phyloP scores from a whole-genome alignment of 2,329 filamentous ascomycete species.

The Ophiostoma sp. region DNA sequence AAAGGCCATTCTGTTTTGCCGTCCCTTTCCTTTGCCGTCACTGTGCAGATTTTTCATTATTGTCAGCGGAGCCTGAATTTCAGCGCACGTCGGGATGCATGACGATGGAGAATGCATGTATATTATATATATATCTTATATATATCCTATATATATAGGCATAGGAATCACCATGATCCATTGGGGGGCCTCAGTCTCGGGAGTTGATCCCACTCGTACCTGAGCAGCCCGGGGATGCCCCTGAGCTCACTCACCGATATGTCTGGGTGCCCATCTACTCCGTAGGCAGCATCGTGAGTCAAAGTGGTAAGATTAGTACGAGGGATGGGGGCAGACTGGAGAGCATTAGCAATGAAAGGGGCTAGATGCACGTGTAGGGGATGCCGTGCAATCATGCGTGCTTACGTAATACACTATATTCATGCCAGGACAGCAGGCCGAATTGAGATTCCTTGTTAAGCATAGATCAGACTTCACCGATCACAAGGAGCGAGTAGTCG shows the following conservation, averaged over 20 bases:
- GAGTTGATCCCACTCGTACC: background rate
- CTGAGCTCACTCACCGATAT: conserved; percentile 7
- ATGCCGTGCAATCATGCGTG: background rate
- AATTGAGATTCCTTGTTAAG: too few species aligned
- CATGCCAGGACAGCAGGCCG: background rate
- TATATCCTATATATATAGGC: background rate
- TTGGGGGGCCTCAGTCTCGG: background rate
- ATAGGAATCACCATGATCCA: background rate
- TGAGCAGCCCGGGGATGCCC: background rate
- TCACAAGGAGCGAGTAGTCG: background rate
- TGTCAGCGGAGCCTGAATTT: background rate
- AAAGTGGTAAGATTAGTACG: background rate
- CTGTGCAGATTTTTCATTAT: conserved; percentile 13
- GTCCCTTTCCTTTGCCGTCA: background rate
- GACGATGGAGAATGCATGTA: background rate
- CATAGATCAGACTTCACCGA: background rate
- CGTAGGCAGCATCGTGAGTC: conserved; percentile 5
- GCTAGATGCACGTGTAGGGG: background rate
- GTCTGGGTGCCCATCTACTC: background rate
- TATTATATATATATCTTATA: background rate
- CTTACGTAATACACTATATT: background rate
- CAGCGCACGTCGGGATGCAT: background rate
- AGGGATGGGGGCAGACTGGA: conserved; percentile 1
- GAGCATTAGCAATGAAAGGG: background rate
- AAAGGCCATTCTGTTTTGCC: background rate